Evolutionary conservation across 75 land plant genomes (phyloP).

Genomic region (Sequoia sempervirens): DNA sequence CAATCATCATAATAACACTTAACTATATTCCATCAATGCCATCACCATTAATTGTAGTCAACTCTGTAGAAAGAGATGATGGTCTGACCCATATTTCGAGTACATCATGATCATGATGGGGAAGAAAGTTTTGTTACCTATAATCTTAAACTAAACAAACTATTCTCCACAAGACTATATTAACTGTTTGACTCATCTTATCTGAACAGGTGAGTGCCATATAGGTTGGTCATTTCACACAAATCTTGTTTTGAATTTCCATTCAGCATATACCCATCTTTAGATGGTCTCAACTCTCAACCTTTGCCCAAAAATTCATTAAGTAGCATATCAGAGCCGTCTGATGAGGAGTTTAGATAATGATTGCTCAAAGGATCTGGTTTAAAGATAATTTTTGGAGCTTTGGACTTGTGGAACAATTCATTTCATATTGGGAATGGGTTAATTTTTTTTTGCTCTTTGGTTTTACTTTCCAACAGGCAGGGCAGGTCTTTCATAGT

Average conservation of each 20-base stretch:
- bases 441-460: too few relatives aligned
- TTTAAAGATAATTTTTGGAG: background rate
- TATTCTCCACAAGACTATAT: background rate
- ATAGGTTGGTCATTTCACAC: too few relatives aligned
- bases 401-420: background rate
- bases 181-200: background rate
- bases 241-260: too few relatives aligned
- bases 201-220: too few relatives aligned
- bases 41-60: background rate
- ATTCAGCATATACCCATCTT: background rate
- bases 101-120: background rate
- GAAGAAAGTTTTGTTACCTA: background rate
- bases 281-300: background rate
- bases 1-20: background rate
- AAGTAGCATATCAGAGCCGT: background rate
- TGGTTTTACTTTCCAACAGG: too few relatives aligned
- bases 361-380: background rate
- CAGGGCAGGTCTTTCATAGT: too few relatives aligned
- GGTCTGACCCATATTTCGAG: background rate
- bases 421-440: background rate
- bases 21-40: background rate
- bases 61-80: background rate
- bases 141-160: background rate
- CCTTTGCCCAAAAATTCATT: background rate
- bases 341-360: background rate